Evolutionary conservation across 2,329 filamentous ascomycete genomes (phyloP), one percentile per base, ranked within the genome.

Genomic region (Leptographium flavum): DNA sequence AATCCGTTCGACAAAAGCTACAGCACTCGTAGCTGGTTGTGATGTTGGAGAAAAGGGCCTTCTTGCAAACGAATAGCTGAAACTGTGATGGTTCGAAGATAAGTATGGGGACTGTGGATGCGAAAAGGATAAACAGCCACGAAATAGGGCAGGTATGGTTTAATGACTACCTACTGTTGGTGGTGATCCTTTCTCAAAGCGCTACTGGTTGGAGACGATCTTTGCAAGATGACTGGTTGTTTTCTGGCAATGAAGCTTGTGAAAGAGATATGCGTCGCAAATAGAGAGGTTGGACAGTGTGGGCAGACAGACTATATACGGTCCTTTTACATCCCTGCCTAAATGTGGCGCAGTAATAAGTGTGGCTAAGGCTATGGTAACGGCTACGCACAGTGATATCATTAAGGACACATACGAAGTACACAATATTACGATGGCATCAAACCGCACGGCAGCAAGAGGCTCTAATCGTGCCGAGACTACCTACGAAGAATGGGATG

Each of bases 401-500:
- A n/a, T n/a, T n/a, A n/a, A n/a, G n/a, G n/a, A n/a, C n/a, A n/a
- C n/a, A n/a, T 15, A 25, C 11, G 28, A 21, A 17, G 11, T 13
- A 15, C 36, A 38, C n/a, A 19, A 15, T 6, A 33, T n/a, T n/a
- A 42, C 4, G 4, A 53, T 53, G 51, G 42, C 50, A 5, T 35
- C 49, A 9, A 54, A 43, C 33, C 42, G 40, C 19, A 28, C 43
- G 21, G 1, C 33, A 2, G 21, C 17, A 27, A 52, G 49, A 38
- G 27, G n/a, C 11, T 28, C 36, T 4, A 23, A 19, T 23, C 47
- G 38, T 11, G 15, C 45, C 8, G 47, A 47, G 6, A 14, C 22
- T 45, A 31, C 31, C 2, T 55, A 59, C 33, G 62, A 63, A 45
- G 55, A 58, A 9, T 63, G 63, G 60, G 66, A 73, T 40, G 71